Conservation (phyloP, 495 filamentous ascomycete genomes). For the Penicillium pulvis region DNA sequence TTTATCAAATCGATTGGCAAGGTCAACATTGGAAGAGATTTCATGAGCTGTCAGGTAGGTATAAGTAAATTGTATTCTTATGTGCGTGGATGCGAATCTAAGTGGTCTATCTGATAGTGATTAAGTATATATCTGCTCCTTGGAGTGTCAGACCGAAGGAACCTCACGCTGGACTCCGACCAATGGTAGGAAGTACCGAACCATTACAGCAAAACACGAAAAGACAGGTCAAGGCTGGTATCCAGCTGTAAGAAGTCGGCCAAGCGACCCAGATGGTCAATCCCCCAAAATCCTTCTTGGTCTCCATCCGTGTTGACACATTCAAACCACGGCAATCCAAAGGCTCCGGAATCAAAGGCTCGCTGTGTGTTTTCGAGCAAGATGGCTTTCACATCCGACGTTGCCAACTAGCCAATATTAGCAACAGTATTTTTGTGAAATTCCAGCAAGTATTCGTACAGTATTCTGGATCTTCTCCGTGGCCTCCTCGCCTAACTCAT, state of each 20-base stretch:
- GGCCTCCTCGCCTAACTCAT: not conserved
- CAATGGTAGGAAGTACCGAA: not conserved
- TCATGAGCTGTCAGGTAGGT: no score
- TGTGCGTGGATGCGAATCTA: no score
- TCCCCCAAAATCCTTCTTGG: constrained; percentile 62
- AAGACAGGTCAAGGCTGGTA: constrained; percentile 12
- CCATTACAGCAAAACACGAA: constrained; percentile 14
- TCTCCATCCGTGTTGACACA: constrained; percentile 55
- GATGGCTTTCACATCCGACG: not conserved
- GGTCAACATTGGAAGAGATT: no score
- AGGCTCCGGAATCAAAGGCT: constrained; percentile 34
- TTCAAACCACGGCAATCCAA: constrained; percentile 69
- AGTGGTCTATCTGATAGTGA: no score
- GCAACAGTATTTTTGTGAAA: not conserved
- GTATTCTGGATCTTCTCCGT: not conserved
- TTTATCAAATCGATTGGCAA: no score
- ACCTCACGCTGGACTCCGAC: no score
- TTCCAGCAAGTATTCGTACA: not conserved
- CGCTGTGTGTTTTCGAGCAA: constrained; percentile 15
- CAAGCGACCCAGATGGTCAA: constrained; percentile 64
- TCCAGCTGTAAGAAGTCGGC: constrained; percentile 57
- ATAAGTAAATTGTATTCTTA: no score
- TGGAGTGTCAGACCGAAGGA: no score
- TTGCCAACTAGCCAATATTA: not conserved
- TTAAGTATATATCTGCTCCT: no score